Conservation (phyloP, 2,329 filamentous ascomycete genomes). For the Lachnellula hyalina region DNA sequence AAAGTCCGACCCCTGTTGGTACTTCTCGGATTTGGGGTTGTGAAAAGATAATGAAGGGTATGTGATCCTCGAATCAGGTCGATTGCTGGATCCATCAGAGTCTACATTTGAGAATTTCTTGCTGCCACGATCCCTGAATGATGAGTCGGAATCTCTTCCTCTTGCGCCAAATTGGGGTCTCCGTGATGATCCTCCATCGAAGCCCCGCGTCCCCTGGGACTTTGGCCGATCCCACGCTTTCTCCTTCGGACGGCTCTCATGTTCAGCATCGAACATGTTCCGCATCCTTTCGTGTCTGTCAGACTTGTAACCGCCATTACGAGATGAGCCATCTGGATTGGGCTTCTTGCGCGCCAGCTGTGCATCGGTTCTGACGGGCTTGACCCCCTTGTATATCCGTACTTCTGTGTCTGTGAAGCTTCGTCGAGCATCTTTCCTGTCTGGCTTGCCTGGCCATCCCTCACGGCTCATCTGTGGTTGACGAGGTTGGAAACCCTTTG, state of each 20-base stretch:
- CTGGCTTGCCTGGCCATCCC: not conserved
- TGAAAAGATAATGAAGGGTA: not conserved
- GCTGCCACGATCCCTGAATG: not conserved
- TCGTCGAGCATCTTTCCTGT: not conserved
- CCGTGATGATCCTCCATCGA: not conserved
- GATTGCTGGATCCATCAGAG: not conserved
- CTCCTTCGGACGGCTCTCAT: not conserved
- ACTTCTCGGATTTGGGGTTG: not conserved
- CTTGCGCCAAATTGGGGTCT: not conserved
- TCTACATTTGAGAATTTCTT: not conserved
- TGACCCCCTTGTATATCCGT: slow-evolving; percentile 3
- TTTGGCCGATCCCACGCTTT: not conserved
- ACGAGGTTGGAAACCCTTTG: not conserved
- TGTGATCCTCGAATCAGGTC: not conserved
- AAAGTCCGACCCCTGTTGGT: not conserved
- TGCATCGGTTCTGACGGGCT: slow-evolving; percentile 4
- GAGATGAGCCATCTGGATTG: slow-evolving; percentile 3
- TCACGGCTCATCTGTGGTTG: not conserved
- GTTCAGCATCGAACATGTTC: not conserved
- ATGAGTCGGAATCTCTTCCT: not conserved
- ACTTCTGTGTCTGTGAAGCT: not conserved
- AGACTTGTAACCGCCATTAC: not conserved
- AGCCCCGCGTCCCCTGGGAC: not conserved
- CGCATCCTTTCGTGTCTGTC: not conserved
- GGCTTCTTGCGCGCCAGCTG: slow-evolving; percentile 9